A percentile compares a stretch with the other conserved stretches of the same genome.
Evolutionary conservation across 768 basidiomycete species (phyloP).

Genomic region (Rhizopogon salebrosus): DNA sequence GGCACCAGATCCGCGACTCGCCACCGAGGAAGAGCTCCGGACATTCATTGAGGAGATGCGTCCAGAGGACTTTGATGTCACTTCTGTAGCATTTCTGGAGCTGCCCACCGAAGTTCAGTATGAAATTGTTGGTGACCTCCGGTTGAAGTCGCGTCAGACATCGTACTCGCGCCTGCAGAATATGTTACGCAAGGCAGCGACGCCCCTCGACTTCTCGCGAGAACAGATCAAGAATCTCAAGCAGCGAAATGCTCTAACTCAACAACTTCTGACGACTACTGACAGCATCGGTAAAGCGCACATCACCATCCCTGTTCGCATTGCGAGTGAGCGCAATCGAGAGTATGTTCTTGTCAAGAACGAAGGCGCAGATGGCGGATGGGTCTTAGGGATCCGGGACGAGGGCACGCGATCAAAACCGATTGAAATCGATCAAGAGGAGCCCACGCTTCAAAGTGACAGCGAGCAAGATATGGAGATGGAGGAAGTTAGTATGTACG

Average conservation of each 20-base stretch:
- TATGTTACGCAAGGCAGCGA: slow-evolving; percentile 76
- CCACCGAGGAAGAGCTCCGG: slow-evolving; percentile 92
- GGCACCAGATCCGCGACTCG: slow-evolving; percentile 84
- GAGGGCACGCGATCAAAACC: slow-evolving; percentile 81
- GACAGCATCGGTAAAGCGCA: slow-evolving; percentile 89
- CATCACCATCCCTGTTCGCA: slow-evolving; percentile 85
- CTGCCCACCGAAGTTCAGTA: slow-evolving; percentile 96
- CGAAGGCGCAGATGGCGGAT: slow-evolving; percentile 80
- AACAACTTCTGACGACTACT: slow-evolving; percentile 87
- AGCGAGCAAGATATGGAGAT: slow-evolving; percentile 58
- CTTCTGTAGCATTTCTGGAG: slow-evolving; percentile 83
- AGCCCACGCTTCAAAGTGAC: slow-evolving; percentile 30
- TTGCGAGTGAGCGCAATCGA: slow-evolving; percentile 92
- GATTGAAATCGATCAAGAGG: slow-evolving; percentile 77
- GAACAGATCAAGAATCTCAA: slow-evolving; percentile 90
- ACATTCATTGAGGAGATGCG: slow-evolving; percentile 94
- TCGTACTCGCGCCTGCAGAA: slow-evolving; percentile 87
- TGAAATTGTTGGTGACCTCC: slow-evolving; percentile 94
- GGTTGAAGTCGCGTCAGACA: slow-evolving; percentile 91
- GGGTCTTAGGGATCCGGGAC: slow-evolving; percentile 90
- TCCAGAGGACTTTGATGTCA: slow-evolving; percentile 91
- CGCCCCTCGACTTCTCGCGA: slow-evolving; percentile 92
- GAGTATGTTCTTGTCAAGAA: slow-evolving; percentile 96
- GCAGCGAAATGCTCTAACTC: slow-evolving; percentile 87
- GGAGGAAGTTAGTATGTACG: slow-evolving; percentile 78